These are phyloP conservation scores for Neotropicomus parvogracilis DNA, from an alignment of 1,284 basidiomycete species.

Conservation along the genomic window DNA sequence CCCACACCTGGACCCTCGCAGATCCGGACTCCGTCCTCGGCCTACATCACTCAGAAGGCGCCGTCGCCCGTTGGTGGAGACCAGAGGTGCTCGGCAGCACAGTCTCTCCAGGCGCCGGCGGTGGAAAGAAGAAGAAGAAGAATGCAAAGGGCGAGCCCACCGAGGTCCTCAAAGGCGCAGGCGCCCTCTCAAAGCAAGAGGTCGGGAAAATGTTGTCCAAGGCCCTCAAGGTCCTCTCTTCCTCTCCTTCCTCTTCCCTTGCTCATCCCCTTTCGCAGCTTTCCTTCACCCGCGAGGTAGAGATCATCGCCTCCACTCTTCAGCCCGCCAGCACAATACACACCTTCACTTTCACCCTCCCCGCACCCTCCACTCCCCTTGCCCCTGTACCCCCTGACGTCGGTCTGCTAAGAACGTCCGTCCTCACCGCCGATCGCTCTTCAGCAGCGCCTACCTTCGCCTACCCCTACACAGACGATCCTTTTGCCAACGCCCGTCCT, in stretches of 20 bases:
- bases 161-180: conserved; percentile 64
- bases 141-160: conserved; percentile 55
- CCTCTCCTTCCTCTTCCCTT: conserved; percentile 1
- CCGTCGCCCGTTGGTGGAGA: conserved; percentile 90
- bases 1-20: conserved; percentile 91
- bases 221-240: conserved; percentile 70
- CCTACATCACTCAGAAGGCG: conserved; percentile 81
- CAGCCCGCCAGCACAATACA: conserved; percentile 91
- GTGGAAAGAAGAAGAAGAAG: conserved; percentile 56
- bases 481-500: conserved; percentile 64
- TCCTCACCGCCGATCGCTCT: conserved; percentile 58
- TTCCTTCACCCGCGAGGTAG: conserved; percentile 88
- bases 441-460: conserved; percentile 59
- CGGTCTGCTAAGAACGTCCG: conserved; percentile 70
- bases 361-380: conserved; percentile 67
- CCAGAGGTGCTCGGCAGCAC: conserved; percentile 91
- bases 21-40: conserved; percentile 85
- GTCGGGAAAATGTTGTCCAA: conserved; percentile 87
- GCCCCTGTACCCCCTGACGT: conserved; percentile 56
- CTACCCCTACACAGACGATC: conserved; percentile 70
- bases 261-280: conserved; percentile 43
- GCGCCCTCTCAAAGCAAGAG: conserved; percentile 76
- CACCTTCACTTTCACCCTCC: conserved; percentile 84
- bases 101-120: conserved; percentile 77
- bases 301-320: conserved; percentile 88